phyloP scores from a whole-genome alignment of 345 rosid species.

The Toxicodendron radicans region DNA sequence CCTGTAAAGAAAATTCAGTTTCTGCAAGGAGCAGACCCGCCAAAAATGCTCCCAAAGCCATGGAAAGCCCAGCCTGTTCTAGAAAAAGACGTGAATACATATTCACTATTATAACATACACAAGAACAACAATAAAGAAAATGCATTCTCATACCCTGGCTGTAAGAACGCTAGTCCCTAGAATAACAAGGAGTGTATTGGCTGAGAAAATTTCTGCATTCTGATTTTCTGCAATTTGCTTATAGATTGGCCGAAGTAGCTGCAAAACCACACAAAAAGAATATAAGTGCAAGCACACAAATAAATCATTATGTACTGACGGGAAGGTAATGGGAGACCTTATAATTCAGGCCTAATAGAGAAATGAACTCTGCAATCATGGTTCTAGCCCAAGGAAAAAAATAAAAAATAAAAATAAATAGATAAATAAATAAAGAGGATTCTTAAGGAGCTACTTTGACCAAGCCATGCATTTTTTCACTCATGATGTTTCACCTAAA shows the following conservation, averaged over 20 bases:
- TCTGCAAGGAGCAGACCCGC: conserved; percentile 99
- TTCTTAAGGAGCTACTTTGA: neutral
- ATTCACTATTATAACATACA: conserved; percentile 12
- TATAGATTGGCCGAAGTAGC: conserved; percentile 98
- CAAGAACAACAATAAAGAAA: conserved; percentile 22
- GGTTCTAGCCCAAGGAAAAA: too few species aligned
- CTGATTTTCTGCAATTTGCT: conserved; percentile 93
- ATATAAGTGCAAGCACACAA: conserved; percentile 3
- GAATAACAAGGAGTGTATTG: conserved; percentile 89
- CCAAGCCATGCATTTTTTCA: neutral
- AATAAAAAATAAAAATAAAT: too few species aligned
- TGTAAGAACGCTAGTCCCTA: conserved; percentile 97
- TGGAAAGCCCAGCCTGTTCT: conserved; percentile 96
- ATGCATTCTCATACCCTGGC: conserved; percentile 75
- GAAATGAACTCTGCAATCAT: neutral
- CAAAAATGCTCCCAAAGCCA: conserved; percentile 98
- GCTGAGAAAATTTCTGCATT: conserved; percentile 99
- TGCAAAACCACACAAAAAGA: conserved; percentile 38
- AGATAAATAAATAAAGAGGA: neutral
- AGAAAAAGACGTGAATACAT: conserved; percentile 22
- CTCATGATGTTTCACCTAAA: neutral
- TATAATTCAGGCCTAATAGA: neutral
- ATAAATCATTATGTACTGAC: neutral
- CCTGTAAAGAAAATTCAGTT: conserved; percentile 99
- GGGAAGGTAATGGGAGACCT: neutral